These are phyloP conservation scores for Bocquillonia castaneifolia DNA, from an alignment of 441 rosid genomes.

Conservation along the genomic window DNA sequence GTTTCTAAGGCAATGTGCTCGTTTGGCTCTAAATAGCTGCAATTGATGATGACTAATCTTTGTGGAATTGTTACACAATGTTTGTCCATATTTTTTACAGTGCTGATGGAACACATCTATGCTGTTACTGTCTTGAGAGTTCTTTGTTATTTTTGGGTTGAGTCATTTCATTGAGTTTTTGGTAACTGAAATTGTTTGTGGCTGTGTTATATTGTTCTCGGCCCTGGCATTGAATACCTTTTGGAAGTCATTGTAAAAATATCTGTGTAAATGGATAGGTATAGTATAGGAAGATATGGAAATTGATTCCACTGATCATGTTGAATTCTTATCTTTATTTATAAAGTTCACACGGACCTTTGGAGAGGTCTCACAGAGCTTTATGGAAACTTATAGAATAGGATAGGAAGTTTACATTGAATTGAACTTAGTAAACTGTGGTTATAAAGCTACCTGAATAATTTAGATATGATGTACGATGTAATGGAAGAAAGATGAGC, in stretches of 20 bases:
- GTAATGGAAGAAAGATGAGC: background rate
- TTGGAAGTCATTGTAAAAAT: background rate
- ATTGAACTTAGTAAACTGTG: background rate
- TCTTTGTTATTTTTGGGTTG: too few species aligned
- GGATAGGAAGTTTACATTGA: background rate
- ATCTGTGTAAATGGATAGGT: background rate
- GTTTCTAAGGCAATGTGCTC: background rate
- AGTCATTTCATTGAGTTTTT: too few species aligned
- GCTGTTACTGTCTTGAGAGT: too few species aligned
- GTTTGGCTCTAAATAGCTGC: background rate
- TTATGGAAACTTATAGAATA: constrained; percentile 1
- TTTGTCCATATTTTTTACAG: too few species aligned
- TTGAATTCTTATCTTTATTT: background rate
- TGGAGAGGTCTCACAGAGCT: background rate
- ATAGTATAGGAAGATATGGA: background rate
- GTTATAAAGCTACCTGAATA: background rate
- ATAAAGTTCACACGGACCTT: background rate
- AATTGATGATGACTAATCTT: background rate
- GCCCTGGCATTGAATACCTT: background rate
- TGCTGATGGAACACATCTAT: too few species aligned
- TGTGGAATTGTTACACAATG: too few species aligned
- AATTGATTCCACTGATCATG: background rate
- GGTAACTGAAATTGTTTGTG: too few species aligned
- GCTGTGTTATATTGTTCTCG: background rate
- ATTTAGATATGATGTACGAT: background rate